phyloP scores from a whole-genome alignment of 352 stramenopile species.

The Phytophthora cryptogea region DNA sequence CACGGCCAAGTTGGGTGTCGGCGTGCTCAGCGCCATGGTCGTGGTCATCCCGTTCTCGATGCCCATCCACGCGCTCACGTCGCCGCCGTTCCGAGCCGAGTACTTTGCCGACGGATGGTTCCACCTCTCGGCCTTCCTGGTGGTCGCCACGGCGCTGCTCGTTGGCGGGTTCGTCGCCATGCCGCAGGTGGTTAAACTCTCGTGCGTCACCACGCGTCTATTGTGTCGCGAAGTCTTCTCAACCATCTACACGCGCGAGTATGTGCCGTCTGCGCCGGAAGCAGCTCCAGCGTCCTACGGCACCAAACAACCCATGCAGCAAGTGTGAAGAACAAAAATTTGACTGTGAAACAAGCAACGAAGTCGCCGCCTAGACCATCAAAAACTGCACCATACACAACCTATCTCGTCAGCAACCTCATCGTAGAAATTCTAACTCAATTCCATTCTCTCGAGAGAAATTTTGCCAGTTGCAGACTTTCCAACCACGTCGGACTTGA shows the following conservation, averaged over 20 bases:
- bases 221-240: conserved; percentile 53
- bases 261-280: conserved; percentile 6
- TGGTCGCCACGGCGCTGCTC: conserved; percentile 30
- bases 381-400: conserved; percentile 18
- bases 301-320: conserved; percentile 27
- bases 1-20: conserved; percentile 46
- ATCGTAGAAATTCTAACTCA: background rate
- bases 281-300: conserved; percentile 23
- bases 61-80: conserved; percentile 45
- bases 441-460: too few species aligned
- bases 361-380: conserved; percentile 1
- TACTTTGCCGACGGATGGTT: conserved; percentile 36
- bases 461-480: conserved; percentile 6
- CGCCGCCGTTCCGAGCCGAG: conserved; percentile 31
- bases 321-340: conserved; percentile 18
- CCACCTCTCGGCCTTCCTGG: conserved; percentile 28
- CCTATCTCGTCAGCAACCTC: too few species aligned
- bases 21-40: conserved; percentile 40
- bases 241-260: conserved; percentile 35
- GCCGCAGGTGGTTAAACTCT: conserved; percentile 51
- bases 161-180: conserved; percentile 48
- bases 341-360: background rate
- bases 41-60: conserved; percentile 47
- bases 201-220: conserved; percentile 49
- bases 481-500: background rate